Conservation (phyloP, 2,329 filamentous ascomycete species). For the Penicillium sp. region DNA sequence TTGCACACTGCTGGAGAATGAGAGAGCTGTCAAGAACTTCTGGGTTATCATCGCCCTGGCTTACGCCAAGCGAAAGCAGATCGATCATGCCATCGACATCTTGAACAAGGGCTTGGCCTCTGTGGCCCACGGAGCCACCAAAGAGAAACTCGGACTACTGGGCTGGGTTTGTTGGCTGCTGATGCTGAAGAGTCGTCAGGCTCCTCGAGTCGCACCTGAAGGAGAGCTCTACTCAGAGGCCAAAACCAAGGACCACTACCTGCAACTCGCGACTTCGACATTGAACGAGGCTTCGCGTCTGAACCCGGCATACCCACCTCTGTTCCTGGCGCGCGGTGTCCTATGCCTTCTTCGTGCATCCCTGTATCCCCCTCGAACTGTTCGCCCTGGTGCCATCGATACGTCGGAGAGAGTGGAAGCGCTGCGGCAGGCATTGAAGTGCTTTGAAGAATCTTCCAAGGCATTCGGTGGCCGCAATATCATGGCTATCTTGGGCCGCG, state of each 20-base stretch:
- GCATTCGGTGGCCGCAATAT: conserved; percentile 82
- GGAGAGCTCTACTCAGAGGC: conserved; percentile 62
- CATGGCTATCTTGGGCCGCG: conserved; percentile 85
- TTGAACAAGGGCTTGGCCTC: conserved; percentile 68
- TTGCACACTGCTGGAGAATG: conserved; percentile 90
- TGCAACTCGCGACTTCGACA: conserved; percentile 82
- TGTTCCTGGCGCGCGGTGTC: conserved; percentile 87
- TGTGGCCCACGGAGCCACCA: conserved; percentile 62
- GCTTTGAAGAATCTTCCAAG: conserved; percentile 88
- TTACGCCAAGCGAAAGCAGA: conserved; percentile 92
- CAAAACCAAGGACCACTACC: conserved; percentile 88
- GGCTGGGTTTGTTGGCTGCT: conserved; percentile 87
- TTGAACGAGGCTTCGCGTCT: conserved; percentile 94
- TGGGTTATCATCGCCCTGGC: conserved; percentile 98
- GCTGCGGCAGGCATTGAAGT: conserved; percentile 78
- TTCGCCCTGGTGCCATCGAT: conserved; percentile 59
- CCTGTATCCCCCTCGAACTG: conserved; percentile 66
- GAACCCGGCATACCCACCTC: conserved; percentile 84
- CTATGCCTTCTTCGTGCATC: conserved; percentile 83
- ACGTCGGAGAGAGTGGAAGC: conserved; percentile 68
- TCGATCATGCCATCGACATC: conserved; percentile 72
- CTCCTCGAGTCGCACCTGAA: conserved; percentile 62
- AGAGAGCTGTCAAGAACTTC: conserved; percentile 81
- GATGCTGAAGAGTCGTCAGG: conserved; percentile 80
- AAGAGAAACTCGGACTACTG: conserved; percentile 80